Base-by-base conservation (phyloP, 768 basidiomycete genomes). In the Amanita molliuscula region DNA sequence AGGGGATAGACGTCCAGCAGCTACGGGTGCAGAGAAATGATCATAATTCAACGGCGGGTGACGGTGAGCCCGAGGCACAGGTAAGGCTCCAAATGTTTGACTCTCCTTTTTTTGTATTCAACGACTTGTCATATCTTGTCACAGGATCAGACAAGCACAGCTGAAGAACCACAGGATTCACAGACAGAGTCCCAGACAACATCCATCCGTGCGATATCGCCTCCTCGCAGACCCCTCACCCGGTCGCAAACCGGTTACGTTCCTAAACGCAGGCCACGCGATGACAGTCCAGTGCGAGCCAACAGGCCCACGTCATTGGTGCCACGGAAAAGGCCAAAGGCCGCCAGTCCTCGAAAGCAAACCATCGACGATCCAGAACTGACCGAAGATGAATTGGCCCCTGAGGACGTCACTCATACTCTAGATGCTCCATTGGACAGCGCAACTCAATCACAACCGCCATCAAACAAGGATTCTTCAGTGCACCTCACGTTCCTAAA, bases 211-310 rank as follows among this genome's bases (percentile, higher is more conserved):
- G 20, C 38, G 25, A 21, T 40, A 31, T 46, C 51, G 20, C 43
- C 51, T 15, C 53, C 56, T n/a, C 56, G 57, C 47, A 58, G 67
- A 43, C 66, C 62, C 21, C 57, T 62, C 37, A 70, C 68, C 20
- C 62, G 68, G 46, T 70, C 68, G 4, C 68, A 68, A 55, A 66
- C 66, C 26, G 63, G 63, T 7, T 54, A 56, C 45, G 61, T 58
- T 29, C 20, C 60, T 11, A 67, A 66, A 53, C 65, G 65, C 48
- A 59, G 56, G 34, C 56, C 56, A 23, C 58, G 51, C 20, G 58
- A 63, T 29, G 60, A 61, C 35, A 51, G 34, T 33, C 43, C 44
- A 13, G 43, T 28, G 28, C 34, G 34, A 16, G 4, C 42, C 13
- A 23, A 16, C 20, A 36, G 8, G 15, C 1, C 51, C 7, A 2